A percentile compares a stretch with the other conserved stretches of the same genome.
phyloP scores from a whole-genome alignment of 129 eudicot genomes.

The Ambrosia trifida region DNA sequence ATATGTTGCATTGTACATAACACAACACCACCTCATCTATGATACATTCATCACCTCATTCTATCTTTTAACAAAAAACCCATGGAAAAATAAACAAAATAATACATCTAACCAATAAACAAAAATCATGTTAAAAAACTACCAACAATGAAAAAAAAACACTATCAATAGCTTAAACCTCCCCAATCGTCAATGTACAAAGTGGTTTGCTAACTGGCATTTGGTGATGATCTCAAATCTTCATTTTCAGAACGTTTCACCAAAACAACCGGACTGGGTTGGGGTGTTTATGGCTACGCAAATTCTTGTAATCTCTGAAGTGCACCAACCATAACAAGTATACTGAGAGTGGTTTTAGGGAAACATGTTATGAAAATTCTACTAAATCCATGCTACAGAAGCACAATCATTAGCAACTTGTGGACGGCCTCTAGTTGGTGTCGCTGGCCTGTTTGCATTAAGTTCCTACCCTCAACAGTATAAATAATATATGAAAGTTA shows the following conservation, averaged over 20 bases:
- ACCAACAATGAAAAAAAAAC: constrained; percentile 35
- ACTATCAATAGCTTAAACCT: constrained; percentile 35
- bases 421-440: constrained; percentile 98
- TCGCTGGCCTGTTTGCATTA: constrained; percentile 94
- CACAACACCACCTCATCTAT: constrained; percentile 58
- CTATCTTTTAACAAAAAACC: constrained; percentile 27
- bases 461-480: constrained; percentile 53
- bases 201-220: constrained; percentile 13
- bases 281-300: neutral
- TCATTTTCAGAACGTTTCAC: constrained; percentile 22
- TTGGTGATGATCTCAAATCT: constrained; percentile 27
- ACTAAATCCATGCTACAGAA: constrained; percentile 84
- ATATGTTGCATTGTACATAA: constrained; percentile 44
- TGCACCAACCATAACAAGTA: constrained; percentile 18
- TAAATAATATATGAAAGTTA: constrained; percentile 2
- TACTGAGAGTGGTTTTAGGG: neutral
- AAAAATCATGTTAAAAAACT: constrained; percentile 32
- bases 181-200: constrained; percentile 49
- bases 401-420: constrained; percentile 90
- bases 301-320: constrained; percentile 8
- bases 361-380: neutral
- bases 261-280: constrained; percentile 11
- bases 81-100: constrained; percentile 30
- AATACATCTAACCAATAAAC: constrained; percentile 41
- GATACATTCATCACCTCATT: constrained; percentile 46